Evolutionary conservation across 176 grass and related monocot species (phyloP), one percentile per base, ranked within the genome.

Genomic region (Guadua angustifolia): DNA sequence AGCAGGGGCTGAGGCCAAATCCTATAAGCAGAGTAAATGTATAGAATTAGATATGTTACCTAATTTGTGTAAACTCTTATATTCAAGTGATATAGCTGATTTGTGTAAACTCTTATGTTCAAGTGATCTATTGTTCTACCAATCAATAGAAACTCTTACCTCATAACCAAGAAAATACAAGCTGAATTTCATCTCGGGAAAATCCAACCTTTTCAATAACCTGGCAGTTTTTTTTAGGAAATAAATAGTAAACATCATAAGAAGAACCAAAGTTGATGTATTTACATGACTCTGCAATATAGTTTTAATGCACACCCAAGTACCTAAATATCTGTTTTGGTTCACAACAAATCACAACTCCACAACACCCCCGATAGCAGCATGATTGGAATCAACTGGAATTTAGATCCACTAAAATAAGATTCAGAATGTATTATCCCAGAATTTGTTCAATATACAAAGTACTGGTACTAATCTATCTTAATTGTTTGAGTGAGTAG

Each of bases 131-230:
- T 68, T 19, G 5, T 79, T 75, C 36, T 4, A n/a, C 36, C 5
- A 57, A 46, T 78, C n/a, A 33, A 86, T 57, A 55, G 53, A 68
- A 88, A 70, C 7, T 50, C 73, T 53, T 86, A 93, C 95, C 92
- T 98, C 93, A 13, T 98, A 98, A 43, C 96, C 95, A 47, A 98
- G 87, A 83, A 98, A 98, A 68, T 98, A 98, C 36, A 98, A 90
- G 65, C 96, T 98, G 74, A 98, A 98, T 74, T 98, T 95, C 89
- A 94, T 87, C 73, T 98, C 93, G 43, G 93, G 87, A 85, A 98
- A 95, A 89, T 98, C 96, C 83, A 98, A 86, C 47, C 93, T 93
- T 88, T 98, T 98, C 78, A 98, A 69, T 75, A 98, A 92, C 85
- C 96, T 98, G 66, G 69, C 18, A 74, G 38, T 74, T 86, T 71